Evolutionary conservation across 495 filamentous ascomycete species (phyloP).

Genomic region (Articulospora tetracladia): DNA sequence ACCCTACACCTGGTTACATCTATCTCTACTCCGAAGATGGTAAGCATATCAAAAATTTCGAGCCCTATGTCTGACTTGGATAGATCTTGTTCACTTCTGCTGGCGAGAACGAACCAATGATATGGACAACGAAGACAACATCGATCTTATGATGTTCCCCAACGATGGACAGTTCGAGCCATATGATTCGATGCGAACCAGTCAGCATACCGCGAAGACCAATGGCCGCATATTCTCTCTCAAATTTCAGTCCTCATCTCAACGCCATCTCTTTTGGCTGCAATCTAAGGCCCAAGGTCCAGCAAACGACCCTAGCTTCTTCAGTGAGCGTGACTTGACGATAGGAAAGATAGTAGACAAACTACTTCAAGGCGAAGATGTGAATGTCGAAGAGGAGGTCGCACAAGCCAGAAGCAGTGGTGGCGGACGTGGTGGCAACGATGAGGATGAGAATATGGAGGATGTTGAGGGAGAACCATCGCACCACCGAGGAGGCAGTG

Average conservation of each 20-base stretch:
- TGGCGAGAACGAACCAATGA: conserved; percentile 68
- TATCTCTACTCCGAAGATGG: conserved; percentile 94
- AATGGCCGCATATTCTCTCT: conserved; percentile 90
- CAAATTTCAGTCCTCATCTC: conserved; percentile 91
- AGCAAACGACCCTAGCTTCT: conserved; percentile 67
- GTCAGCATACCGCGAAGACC: conserved; percentile 54
- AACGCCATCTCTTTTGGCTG: conserved; percentile 92
- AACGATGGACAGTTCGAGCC: conserved; percentile 79
- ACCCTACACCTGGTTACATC: conserved; percentile 75
- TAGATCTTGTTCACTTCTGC: conserved; percentile 91
- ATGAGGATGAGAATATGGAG: conserved; percentile 80
- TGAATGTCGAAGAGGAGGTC: conserved; percentile 77
- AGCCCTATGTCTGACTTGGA: conserved; percentile 10
- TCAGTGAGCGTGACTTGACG: conserved; percentile 75
- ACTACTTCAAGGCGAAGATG: conserved; percentile 84
- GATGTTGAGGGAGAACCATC: conserved; percentile 65
- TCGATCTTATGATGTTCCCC: conserved; percentile 90
- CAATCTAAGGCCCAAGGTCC: conserved; percentile 82
- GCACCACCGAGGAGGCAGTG: conserved; percentile 58
- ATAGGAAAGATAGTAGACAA: conserved; percentile 81
- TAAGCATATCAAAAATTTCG: conserved; percentile 28
- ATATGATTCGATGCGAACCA: conserved; percentile 54
- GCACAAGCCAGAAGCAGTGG: conserved; percentile 52
- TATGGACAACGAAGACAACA: conserved; percentile 58
- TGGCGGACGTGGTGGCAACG: conserved; percentile 46